A percentile compares a stretch with the other conserved stretches of the same genome.
Conservation (phyloP, 1,284 basidiomycete genomes). For the Xerocomus amazonicus region DNA sequence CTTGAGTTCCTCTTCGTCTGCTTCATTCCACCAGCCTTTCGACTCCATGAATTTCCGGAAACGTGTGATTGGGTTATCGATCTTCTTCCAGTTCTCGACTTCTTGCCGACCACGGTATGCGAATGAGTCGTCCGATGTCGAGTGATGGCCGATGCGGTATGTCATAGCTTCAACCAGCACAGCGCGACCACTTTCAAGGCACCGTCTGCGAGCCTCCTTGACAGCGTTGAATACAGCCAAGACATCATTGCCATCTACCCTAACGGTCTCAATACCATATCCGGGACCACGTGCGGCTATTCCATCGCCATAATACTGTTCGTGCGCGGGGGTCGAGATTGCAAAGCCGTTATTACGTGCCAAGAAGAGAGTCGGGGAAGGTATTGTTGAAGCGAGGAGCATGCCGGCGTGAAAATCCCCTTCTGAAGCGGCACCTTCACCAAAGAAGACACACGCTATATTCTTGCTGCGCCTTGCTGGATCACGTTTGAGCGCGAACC, state of each 20-base stretch:
- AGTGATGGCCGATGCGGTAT: conserved; percentile 93
- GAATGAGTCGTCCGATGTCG: conserved; percentile 91
- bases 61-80: conserved; percentile 86
- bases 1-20: conserved; percentile 73
- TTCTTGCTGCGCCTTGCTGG: conserved; percentile 68
- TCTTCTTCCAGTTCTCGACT: conserved; percentile 81
- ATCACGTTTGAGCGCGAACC: conserved; percentile 82
- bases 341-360: conserved; percentile 91
- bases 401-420: conserved; percentile 79
- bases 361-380: conserved; percentile 70
- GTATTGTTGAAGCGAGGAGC: conserved; percentile 72
- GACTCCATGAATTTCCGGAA: conserved; percentile 83
- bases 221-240: conserved; percentile 85
- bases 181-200: conserved; percentile 76
- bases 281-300: conserved; percentile 89
- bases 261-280: conserved; percentile 89
- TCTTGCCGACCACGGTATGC: conserved; percentile 84
- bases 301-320: conserved; percentile 93
- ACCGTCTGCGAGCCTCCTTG: conserved; percentile 72
- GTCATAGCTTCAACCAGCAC: conserved; percentile 93
- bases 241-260: conserved; percentile 93
- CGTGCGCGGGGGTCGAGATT: conserved; percentile 87
- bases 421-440: conserved; percentile 78
- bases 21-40: conserved; percentile 82
- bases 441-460: conserved; percentile 89